Percentiles rank a stretch among this genome's conserved stretches.
These are phyloP conservation scores for Xylariaceae sp. DNA, from an alignment of 2,329 filamentous ascomycete genomes.

Conservation along the genomic window DNA sequence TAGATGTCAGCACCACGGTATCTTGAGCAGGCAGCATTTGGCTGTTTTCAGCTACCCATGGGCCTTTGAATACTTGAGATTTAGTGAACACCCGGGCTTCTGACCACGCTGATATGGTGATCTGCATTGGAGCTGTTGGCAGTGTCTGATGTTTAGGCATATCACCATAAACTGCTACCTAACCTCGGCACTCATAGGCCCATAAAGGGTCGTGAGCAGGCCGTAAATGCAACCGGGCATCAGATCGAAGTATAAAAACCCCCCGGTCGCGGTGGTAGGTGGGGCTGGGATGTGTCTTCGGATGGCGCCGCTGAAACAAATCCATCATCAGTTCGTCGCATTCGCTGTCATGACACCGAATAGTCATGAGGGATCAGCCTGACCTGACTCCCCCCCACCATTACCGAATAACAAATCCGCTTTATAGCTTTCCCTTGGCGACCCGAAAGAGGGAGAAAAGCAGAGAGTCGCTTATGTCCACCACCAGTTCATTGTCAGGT, in stretches of 20 bases:
- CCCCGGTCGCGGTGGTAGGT: slow-evolving; percentile 7
- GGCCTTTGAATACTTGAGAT: too few relatives aligned
- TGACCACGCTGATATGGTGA: too few relatives aligned
- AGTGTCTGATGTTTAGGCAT: neutral
- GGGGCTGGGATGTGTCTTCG: slow-evolving; percentile 9
- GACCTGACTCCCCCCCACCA: neutral
- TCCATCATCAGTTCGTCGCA: slow-evolving; percentile 3
- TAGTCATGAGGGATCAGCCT: slow-evolving; percentile 13
- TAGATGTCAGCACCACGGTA: too few relatives aligned
- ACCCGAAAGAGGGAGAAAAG: neutral
- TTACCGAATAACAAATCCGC: neutral
- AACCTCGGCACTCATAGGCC: neutral
- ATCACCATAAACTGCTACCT: neutral
- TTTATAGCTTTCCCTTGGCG: neutral
- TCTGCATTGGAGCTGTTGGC: too few relatives aligned
- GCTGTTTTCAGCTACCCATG: too few relatives aligned
- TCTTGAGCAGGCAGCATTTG: too few relatives aligned
- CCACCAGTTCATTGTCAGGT: too few relatives aligned
- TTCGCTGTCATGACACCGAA: slow-evolving; percentile 10
- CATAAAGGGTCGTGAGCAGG: neutral
- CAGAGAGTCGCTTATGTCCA: too few relatives aligned
- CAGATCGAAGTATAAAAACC: neutral
- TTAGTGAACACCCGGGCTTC: too few relatives aligned
- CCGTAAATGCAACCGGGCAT: neutral
- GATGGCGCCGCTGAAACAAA: slow-evolving; percentile 10